Conservation (phyloP, 345 rosid genomes). For the Toxicodendron radicans region DNA sequence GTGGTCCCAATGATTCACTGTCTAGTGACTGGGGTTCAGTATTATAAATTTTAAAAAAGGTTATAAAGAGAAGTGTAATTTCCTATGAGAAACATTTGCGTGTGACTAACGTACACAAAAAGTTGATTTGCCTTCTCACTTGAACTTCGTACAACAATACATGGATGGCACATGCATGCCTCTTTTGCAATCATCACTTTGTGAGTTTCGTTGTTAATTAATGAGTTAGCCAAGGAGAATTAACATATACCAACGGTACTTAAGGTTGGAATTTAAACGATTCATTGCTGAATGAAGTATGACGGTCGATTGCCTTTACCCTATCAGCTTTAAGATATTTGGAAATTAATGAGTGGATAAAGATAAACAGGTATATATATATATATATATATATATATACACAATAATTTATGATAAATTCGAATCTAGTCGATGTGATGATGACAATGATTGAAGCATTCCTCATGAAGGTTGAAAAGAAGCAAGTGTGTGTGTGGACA, state of each 20-base stretch:
- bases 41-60: not conserved
- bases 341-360: too few relatives aligned
- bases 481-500: not conserved
- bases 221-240: too few relatives aligned
- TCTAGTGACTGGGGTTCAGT: not conserved
- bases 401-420: not conserved
- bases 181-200: too few relatives aligned
- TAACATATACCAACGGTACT: too few relatives aligned
- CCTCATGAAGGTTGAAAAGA: not conserved
- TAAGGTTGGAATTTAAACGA: too few relatives aligned
- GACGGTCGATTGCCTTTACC: too few relatives aligned
- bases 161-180: not conserved
- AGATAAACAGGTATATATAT: too few relatives aligned
- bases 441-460: constrained; percentile 16
- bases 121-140: constrained; percentile 14
- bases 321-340: too few relatives aligned
- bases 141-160: not conserved
- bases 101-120: constrained; percentile 20
- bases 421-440: constrained; percentile 11
- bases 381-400: too few relatives aligned
- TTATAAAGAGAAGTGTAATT: not conserved
- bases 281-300: too few relatives aligned
- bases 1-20: constrained; percentile 28
- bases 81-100: constrained; percentile 24
- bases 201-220: too few relatives aligned